Evolutionary conservation across 2,329 filamentous ascomycete species (phyloP), one percentile per base, ranked within the genome.

Genomic region (Talaromyces sp.): DNA sequence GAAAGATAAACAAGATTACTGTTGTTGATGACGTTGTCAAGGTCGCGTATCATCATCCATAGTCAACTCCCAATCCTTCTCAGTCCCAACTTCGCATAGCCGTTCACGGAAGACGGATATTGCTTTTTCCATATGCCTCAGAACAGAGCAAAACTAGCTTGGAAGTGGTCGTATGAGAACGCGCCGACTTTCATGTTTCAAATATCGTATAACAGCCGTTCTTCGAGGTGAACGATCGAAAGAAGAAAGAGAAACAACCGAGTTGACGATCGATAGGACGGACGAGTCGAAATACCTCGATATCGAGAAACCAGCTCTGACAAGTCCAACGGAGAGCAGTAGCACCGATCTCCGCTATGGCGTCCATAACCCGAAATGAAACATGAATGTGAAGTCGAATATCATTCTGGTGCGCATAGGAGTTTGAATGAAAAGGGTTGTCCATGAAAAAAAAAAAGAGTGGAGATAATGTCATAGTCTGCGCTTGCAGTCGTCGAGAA

Each of bases 391-490:
- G 23, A 58, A 71, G 68, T 65, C 70, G 70, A 66, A 66, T 70
- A 55, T 33, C 46, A 63, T 63, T 63, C 58, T 61, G 48, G 44
- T 60, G 62, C 62, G 62, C 71, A 73, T 70, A 70, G 68, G 73
- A 72, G 71, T 69, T 71, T 71, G 73, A 70, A 69, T 71, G 63
- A 60, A 65, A 66, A 65, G 44, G 42, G 59, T 52, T 64, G 63
- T 39, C 40, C 57, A 55, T 40, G 57, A 55, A 44, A 57, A 48
- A 33, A n/a, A 28, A 48, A 56, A 56, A 69, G 70, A 72, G 70
- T 70, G 69, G 69, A 66, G 68, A 72, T 68, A 70, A 64, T 70
- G 69, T 73, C 71, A 69, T 72, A 66, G 68, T 70, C 67, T 69
- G 70, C 68, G 69, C 67, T 70, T 67, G 69, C 68, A 65, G 67